Conservation (phyloP, 2,329 filamentous ascomycete genomes). For the Xylaria multiplex region DNA sequence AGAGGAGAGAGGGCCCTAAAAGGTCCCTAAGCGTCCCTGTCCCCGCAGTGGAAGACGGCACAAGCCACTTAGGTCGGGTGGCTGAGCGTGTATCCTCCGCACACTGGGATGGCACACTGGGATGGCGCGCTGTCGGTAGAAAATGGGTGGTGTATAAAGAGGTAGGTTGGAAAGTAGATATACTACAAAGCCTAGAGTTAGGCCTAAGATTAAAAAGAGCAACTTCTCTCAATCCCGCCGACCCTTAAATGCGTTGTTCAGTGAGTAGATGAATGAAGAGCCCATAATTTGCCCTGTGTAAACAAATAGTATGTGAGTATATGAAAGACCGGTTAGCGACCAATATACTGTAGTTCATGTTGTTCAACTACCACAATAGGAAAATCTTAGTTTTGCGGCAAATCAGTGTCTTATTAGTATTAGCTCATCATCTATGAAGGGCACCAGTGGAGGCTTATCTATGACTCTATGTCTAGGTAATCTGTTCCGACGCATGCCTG, state of each 20-base stretch:
- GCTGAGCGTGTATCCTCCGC: too few relatives aligned
- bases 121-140: too few relatives aligned
- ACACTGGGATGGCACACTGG: too few relatives aligned
- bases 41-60: too few relatives aligned
- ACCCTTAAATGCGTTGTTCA: background rate
- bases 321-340: background rate
- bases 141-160: too few relatives aligned
- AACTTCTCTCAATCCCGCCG: background rate
- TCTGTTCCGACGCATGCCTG: constrained; percentile 12
- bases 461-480: constrained; percentile 22
- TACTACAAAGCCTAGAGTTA: background rate
- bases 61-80: too few relatives aligned
- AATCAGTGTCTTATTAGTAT: constrained; percentile 30
- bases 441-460: constrained; percentile 28
- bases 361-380: background rate
- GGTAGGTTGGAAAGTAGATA: too few relatives aligned
- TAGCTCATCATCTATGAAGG: constrained; percentile 26
- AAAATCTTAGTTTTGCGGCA: background rate
- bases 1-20: too few relatives aligned
- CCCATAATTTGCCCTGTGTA: too few relatives aligned
- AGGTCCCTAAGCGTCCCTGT: too few relatives aligned
- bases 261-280: background rate
- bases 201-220: background rate
- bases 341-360: background rate
- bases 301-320: background rate